Evolutionary conservation across 805 yeast genomes (phyloP).

Genomic region (Nakazawaea holstii): DNA sequence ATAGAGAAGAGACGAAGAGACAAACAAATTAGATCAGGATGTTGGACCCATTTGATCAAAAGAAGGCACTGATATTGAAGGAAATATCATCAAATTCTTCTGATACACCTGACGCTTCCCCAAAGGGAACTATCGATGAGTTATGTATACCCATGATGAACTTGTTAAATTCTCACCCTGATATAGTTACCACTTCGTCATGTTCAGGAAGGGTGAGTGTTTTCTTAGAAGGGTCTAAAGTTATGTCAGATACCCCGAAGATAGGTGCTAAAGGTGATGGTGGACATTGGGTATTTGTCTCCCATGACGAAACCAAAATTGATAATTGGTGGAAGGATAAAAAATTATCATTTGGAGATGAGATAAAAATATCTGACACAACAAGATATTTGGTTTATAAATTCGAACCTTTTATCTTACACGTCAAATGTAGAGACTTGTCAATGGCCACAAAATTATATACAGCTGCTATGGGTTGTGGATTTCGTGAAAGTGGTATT

Average conservation of each 20-base stretch:
- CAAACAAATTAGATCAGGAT: conserved; percentile 12
- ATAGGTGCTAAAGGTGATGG: conserved; percentile 84
- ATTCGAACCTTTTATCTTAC: conserved; percentile 81
- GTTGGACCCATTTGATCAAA: conserved; percentile 61
- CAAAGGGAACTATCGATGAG: conserved; percentile 82
- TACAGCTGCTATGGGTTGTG: conserved; percentile 74
- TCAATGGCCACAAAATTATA: conserved; percentile 56
- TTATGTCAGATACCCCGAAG: conserved; percentile 20
- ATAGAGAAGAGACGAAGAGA: neutral
- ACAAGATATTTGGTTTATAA: conserved; percentile 65
- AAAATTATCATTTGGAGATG: conserved; percentile 17
- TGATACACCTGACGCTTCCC: conserved; percentile 60
- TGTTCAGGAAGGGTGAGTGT: conserved; percentile 87
- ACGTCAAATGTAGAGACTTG: conserved; percentile 68
- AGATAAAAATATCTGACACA: conserved; percentile 7
- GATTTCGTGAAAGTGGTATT: conserved; percentile 83
- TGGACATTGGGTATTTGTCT: conserved; percentile 78
- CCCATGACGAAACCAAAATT: conserved; percentile 54
- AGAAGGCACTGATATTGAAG: conserved; percentile 47
- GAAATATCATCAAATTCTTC: conserved; percentile 42
- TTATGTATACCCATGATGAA: conserved; percentile 68
- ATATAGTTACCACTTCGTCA: conserved; percentile 82
- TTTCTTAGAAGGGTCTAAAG: conserved; percentile 58
- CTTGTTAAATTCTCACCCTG: conserved; percentile 53
- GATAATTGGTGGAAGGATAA: conserved; percentile 40